Base-by-base conservation (phyloP, 2,329 filamentous ascomycete genomes). In the Botrytis tulipae region DNA sequence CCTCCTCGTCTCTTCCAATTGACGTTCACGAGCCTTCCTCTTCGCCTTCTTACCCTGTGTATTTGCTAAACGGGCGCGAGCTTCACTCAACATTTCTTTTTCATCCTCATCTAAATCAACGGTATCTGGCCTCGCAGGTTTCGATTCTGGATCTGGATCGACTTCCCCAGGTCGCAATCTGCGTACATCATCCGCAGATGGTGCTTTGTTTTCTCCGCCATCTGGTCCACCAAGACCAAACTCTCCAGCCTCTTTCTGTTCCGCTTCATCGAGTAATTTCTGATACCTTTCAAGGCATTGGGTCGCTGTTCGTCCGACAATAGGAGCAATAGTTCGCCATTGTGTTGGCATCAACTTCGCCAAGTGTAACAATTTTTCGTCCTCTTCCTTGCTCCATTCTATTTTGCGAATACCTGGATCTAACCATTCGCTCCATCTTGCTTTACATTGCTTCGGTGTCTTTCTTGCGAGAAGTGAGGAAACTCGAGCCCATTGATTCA, bases 1-100 rank as follows among this genome's bases (percentile, higher is more conserved):
- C 72, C 96, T 89, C 74, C 95, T 90, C 22, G 95, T 97, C 84
- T 98, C 95, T 82, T 99, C 96, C 78, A 99, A 88, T 82, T 98
- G 95, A 76, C 96, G 89, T 83, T 99, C 96, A 80, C 96, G 90
- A 48, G 96, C 96, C 87, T 99, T 99, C 78, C 96, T 87, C 87
- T 99, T 99, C 10, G 96, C 96, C 85, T 99, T 99, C 85, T 99
- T 99, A 82, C 96, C 96, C 83, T 98, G 96, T 18, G 96, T 98
- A 80, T 99, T 99, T 76, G 96, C 96, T 76, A 99, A 86, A 84
- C 96, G 94, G 73, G 96, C 96, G 81, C 96, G 93, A 78, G 96
- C 96, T 84, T 99, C 96, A 82, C 95, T 98, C 80, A 99, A 84
- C 96, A 99, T 99, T 84, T 99, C 96, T 85, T 99, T 98, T 83